Conservation (phyloP, 169 alveolate species). For the Eimeria sp. region DNA sequence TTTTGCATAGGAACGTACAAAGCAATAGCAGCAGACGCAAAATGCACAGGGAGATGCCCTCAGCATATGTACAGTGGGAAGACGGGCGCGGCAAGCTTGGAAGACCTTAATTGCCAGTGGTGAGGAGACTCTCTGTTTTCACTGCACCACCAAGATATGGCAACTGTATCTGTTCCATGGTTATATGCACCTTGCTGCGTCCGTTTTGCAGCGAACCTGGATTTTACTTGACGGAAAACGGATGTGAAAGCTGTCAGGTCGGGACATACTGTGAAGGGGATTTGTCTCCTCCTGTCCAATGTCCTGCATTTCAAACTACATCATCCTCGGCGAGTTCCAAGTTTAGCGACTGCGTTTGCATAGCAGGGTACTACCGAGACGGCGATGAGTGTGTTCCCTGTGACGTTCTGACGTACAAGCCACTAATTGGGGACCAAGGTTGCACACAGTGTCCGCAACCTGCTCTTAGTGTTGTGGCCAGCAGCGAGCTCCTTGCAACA, state of each 20-base stretch:
- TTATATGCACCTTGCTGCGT: neutral
- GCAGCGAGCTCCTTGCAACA: conserved; percentile 51
- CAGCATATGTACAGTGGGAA: conserved; percentile 78
- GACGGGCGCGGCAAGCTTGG: conserved; percentile 75
- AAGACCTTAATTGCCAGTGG: conserved; percentile 78
- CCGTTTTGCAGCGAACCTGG: conserved; percentile 78
- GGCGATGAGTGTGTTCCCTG: conserved; percentile 76
- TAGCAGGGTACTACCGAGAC: conserved; percentile 67
- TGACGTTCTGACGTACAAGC: conserved; percentile 67
- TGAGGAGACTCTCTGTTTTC: conserved; percentile 14
- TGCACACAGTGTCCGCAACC: conserved; percentile 83
- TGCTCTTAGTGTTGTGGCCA: conserved; percentile 50
- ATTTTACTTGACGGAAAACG: conserved; percentile 48
- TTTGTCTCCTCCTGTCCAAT: conserved; percentile 57
- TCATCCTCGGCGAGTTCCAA: conserved; percentile 21
- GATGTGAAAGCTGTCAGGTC: conserved; percentile 74
- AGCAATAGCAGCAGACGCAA: conserved; percentile 75
- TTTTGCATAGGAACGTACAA: conserved; percentile 69
- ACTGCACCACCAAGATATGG: neutral
- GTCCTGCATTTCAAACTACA: conserved; percentile 75
- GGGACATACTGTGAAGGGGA: conserved; percentile 78
- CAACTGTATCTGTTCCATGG: neutral
- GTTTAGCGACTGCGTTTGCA: conserved; percentile 74
- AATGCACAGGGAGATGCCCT: conserved; percentile 82
- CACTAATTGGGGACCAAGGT: conserved; percentile 62